A percentile compares a stretch with the other conserved stretches of the same genome.
Conservation (phyloP, 257 asterid genomes). For the Nyctanthes arbortristis region DNA sequence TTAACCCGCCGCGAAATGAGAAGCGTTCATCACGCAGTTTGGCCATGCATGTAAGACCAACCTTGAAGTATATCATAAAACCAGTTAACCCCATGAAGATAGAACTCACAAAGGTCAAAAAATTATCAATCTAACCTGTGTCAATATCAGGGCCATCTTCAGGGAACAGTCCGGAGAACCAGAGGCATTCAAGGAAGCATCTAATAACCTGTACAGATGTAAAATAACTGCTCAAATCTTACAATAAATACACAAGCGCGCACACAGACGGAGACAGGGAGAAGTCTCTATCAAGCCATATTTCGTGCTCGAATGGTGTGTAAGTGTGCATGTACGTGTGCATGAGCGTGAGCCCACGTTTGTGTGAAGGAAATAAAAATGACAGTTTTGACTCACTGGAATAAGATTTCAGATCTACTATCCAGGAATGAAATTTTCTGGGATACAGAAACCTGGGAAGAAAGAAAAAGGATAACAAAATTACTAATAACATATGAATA, state of each 20-base stretch:
- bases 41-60: conserved; percentile 97
- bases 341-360: too few relatives aligned
- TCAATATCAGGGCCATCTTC: conserved; percentile 83
- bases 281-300: too few relatives aligned
- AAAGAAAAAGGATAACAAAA: conserved; percentile 20
- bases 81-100: conserved; percentile 20
- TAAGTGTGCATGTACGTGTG: background rate
- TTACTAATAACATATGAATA: conserved; percentile 10
- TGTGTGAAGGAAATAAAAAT: conserved; percentile 4
- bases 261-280: too few relatives aligned
- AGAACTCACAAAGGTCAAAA: background rate
- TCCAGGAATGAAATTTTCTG: conserved; percentile 73
- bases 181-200: conserved; percentile 76
- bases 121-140: conserved; percentile 59
- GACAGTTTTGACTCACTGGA: conserved; percentile 60
- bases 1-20: conserved; percentile 65
- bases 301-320: too few relatives aligned
- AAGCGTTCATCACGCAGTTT: conserved; percentile 88
- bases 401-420: conserved; percentile 68
- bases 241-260: too few relatives aligned
- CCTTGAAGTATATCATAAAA: conserved; percentile 47
- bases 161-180: conserved; percentile 87
- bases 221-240: too few relatives aligned
- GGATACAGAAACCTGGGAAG: conserved; percentile 72
- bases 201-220: conserved; percentile 65